A percentile compares a stretch with the other conserved stretches of the same genome.
Evolutionary conservation across 345 rosid species (phyloP).

Genomic region (Jatropha curcas): DNA sequence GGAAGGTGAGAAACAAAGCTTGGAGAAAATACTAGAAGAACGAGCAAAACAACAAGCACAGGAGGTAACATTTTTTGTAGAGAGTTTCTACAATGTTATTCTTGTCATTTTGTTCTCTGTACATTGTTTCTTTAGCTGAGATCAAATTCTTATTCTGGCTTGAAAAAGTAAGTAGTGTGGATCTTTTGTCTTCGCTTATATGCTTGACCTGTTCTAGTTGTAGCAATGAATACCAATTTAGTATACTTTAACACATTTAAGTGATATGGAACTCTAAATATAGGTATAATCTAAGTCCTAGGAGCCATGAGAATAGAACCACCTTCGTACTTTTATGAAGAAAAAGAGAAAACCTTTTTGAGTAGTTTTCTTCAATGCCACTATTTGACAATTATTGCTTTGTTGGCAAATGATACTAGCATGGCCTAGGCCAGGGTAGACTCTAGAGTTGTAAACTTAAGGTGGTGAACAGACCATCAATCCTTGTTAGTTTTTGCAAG

Average conservation of each 20-base stretch:
- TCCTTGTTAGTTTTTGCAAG: too few species aligned
- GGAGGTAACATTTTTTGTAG: conserved; percentile 58
- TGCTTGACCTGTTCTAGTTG: background rate
- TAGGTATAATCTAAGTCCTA: background rate
- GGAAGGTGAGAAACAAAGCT: conserved; percentile 92
- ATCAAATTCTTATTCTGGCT: background rate
- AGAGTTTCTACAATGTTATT: background rate
- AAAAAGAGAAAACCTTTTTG: too few species aligned
- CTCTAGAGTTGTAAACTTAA: too few species aligned
- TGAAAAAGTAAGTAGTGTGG: background rate
- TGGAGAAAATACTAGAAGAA: conserved; percentile 93
- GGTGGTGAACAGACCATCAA: too few species aligned
- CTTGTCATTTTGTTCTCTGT: background rate
- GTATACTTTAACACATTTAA: background rate
- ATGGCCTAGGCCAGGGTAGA: background rate
- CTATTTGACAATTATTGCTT: too few species aligned
- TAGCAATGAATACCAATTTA: background rate
- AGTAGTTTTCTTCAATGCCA: too few species aligned
- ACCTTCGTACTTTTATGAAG: background rate
- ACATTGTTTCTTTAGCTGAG: background rate
- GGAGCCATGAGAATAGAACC: background rate
- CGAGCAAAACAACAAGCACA: conserved; percentile 88
- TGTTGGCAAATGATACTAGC: too few species aligned
- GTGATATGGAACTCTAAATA: background rate
- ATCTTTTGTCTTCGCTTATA: background rate